Base-by-base conservation (phyloP, 1,139 yeast genomes). In the Saccharomyces uvarum region DNA sequence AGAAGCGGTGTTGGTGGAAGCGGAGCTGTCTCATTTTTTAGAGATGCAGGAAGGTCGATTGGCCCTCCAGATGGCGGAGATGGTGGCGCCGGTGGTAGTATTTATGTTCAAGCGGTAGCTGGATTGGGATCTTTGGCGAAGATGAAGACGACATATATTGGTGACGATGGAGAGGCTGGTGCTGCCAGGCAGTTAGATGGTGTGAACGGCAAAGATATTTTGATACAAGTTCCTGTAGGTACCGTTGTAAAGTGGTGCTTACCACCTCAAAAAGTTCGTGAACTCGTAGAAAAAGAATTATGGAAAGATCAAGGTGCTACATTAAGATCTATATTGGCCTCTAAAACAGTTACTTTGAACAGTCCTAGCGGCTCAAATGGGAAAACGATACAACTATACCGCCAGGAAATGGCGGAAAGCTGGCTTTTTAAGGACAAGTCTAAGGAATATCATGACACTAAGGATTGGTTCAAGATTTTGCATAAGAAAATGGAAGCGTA, bases 61-160 rank as follows among this genome's bases (percentile, higher is more conserved):
- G 99, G 99, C 0, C 98, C 99, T 0, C 96, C 99, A 0, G 96
- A 91, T 70, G 99, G 99, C 26, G 99, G 99, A 14, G 98, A 93
- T 70, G 99, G 99, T 26, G 99, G 99, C 4, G 75, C 77, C 58
- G 99, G 99, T 11, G 99, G 99, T 1, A 79, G 86, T 54, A 79
- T 93, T 2, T 91, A 85, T 66, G 79, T 93, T 3, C 88, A 84
- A 67, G 96, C 96, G 2, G 84, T 85, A 1, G 82, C 80, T 48
- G 88, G 86, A 14, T 64, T 85, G 53, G 80, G 84, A 42, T 83
- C 93, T 0, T 72, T 93, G 57, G 91, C 89, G 63, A 81, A 83
- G 60, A 66, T 93, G 26, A 80, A 80, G 58, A 79, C 84, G 48
- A 77, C 79, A 11, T 89, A 89, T 69, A 75, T 76, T 26, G 97